phyloP scores from a whole-genome alignment of 164 flowering plant genomes.

The Santalum album region DNA sequence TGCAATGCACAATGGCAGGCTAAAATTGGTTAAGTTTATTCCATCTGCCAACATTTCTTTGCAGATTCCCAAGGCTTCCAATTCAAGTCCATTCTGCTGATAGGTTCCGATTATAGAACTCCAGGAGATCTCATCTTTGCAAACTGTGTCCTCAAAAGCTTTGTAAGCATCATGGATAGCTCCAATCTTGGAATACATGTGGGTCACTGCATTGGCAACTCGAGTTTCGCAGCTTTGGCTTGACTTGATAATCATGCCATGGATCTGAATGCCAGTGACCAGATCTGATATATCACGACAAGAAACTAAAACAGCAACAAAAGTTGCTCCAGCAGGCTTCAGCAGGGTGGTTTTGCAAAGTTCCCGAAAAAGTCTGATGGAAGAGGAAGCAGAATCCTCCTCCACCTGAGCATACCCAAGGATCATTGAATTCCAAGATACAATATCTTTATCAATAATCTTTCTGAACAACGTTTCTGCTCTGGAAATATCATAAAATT shows the following conservation, averaged over 20 bases:
- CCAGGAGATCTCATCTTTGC: conserved; percentile 23
- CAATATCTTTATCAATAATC: conserved; percentile 14
- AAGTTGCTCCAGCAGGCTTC: conserved; percentile 16
- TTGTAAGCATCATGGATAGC: conserved; percentile 14
- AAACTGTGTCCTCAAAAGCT: conserved; percentile 11
- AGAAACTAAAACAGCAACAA: conserved; percentile 18
- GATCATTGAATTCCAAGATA: conserved; percentile 25
- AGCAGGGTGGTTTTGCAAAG: conserved; percentile 5
- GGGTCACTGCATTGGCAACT: conserved; percentile 18
- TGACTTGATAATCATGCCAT: conserved; percentile 12
- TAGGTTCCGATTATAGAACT: conserved; percentile 21
- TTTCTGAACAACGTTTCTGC: conserved; percentile 13
- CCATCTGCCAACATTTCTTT: conserved; percentile 19
- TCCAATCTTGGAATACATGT: conserved; percentile 20
- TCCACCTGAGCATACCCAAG: conserved; percentile 16
- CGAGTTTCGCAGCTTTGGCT: conserved; percentile 5
- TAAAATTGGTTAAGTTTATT: conserved; percentile 10
- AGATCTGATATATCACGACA: conserved; percentile 11
- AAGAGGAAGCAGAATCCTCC: conserved; percentile 8
- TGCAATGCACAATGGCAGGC: conserved; percentile 15
- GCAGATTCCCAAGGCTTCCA: conserved; percentile 21
- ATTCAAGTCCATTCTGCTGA: conserved; percentile 15
- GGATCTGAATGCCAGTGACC: conserved; percentile 17
- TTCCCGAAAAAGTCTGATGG: conserved; percentile 13
- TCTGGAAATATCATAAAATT: conserved; percentile 6